A percentile compares a stretch with the other conserved stretches of the same genome.
phyloP scores from a whole-genome alignment of 257 asterid genomes.

The Solanum habrochaites region DNA sequence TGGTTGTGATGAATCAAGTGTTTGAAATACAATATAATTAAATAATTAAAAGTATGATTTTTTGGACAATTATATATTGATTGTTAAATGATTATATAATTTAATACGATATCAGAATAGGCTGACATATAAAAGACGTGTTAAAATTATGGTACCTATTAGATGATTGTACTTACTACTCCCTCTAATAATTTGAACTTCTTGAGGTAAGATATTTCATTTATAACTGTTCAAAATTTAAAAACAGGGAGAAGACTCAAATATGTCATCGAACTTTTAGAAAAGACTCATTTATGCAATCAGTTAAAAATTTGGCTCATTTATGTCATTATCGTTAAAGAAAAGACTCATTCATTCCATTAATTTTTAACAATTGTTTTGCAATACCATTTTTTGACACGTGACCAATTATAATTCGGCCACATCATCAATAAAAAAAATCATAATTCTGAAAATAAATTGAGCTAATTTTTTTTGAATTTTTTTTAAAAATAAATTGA shows the following conservation, averaged over 20 bases:
- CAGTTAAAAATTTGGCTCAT: no score
- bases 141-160: neutral
- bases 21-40: neutral
- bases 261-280: no score
- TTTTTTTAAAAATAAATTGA: no score
- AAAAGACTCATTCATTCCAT: no score
- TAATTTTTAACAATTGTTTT: no score
- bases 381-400: no score
- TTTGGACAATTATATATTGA: neutral
- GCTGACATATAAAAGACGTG: neutral
- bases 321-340: no score
- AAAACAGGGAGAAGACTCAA: neutral
- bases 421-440: no score
- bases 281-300: fast-evolving
- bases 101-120: neutral
- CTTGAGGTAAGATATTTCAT: neutral
- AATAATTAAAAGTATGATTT: neutral
- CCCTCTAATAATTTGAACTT: neutral
- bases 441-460: no score
- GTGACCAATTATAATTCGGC: no score
- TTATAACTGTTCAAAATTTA: neutral
- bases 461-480: no score
- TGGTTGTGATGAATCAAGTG: neutral
- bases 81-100: neutral
- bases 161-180: neutral